These are phyloP conservation scores for Ascoidea rubescens DNA, from an alignment of 805 yeast genomes.

Conservation along the genomic window DNA sequence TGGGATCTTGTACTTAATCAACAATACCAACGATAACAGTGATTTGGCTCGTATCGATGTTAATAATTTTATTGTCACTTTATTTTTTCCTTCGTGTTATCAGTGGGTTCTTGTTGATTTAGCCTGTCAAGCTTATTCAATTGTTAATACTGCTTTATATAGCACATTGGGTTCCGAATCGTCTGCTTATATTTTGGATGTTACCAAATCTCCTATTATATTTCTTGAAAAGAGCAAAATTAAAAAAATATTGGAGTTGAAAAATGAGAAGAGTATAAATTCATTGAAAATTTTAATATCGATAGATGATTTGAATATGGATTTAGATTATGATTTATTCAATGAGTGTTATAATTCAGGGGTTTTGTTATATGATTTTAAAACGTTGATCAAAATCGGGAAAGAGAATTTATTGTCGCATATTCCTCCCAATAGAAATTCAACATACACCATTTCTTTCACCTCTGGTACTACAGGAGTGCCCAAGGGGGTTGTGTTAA, in stretches of 20 bases:
- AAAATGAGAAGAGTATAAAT: constrained; percentile 14
- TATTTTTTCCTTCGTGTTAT: neutral
- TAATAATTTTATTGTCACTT: neutral
- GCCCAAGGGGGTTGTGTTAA: constrained; percentile 55
- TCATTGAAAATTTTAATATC: constrained; percentile 37
- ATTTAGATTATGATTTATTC: constrained; percentile 19
- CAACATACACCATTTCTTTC: constrained; percentile 49
- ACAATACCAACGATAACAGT: neutral
- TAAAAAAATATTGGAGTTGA: constrained; percentile 29
- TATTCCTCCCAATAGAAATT: constrained; percentile 36
- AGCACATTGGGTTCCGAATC: constrained; percentile 46
- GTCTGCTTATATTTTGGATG: constrained; percentile 43
- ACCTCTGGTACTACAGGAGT: constrained; percentile 60
- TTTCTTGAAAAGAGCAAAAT: constrained; percentile 40
- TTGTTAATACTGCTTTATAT: constrained; percentile 35
- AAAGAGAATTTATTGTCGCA: constrained; percentile 25
- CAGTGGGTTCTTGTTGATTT: constrained; percentile 56
- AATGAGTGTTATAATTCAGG: constrained; percentile 17
- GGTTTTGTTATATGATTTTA: constrained; percentile 20
- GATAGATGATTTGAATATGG: constrained; percentile 29
- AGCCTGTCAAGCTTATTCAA: constrained; percentile 46
- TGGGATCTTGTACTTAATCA: constrained; percentile 1
- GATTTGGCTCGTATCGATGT: neutral
- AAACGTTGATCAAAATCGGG: constrained; percentile 23
- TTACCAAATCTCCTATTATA: constrained; percentile 50